phyloP scores from a whole-genome alignment of 176 grass and related monocot species.

The Avena sativa region DNA sequence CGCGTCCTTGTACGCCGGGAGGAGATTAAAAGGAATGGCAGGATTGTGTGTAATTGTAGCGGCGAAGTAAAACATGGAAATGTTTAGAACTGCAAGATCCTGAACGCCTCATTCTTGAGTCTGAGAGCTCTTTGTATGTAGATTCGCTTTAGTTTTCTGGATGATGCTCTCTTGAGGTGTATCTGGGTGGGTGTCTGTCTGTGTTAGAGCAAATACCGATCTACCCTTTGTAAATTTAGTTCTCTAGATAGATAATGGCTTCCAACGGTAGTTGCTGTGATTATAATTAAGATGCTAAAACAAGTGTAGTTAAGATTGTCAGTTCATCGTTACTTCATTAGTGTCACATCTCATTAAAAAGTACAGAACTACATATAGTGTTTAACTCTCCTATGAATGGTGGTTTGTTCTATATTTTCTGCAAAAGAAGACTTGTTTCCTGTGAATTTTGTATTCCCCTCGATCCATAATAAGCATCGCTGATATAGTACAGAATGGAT shows the following conservation, averaged over 20 bases:
- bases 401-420: too few species aligned
- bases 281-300: background rate
- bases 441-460: too few species aligned
- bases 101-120: slow-evolving; percentile 23
- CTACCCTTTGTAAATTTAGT: slow-evolving; percentile 8
- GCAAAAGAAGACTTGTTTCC: too few species aligned
- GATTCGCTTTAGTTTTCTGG: slow-evolving; percentile 31
- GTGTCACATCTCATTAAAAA: too few species aligned
- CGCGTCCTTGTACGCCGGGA: background rate
- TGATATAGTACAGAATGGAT: too few species aligned
- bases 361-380: too few species aligned
- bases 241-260: background rate
- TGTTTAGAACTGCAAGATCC: slow-evolving; percentile 25
- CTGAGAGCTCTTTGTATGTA: slow-evolving; percentile 46
- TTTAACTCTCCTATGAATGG: too few species aligned
- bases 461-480: too few species aligned
- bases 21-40: slow-evolving; percentile 16
- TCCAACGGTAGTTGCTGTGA: background rate
- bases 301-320: slow-evolving; percentile 8
- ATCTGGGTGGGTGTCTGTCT: background rate
- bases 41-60: slow-evolving; percentile 37
- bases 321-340: too few species aligned
- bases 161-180: background rate
- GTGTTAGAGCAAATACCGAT: slow-evolving; percentile 10
- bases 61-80: slow-evolving; percentile 29